phyloP scores from a whole-genome alignment of 106 monocot genomes.

The Dendrobium chrysotoxum region DNA sequence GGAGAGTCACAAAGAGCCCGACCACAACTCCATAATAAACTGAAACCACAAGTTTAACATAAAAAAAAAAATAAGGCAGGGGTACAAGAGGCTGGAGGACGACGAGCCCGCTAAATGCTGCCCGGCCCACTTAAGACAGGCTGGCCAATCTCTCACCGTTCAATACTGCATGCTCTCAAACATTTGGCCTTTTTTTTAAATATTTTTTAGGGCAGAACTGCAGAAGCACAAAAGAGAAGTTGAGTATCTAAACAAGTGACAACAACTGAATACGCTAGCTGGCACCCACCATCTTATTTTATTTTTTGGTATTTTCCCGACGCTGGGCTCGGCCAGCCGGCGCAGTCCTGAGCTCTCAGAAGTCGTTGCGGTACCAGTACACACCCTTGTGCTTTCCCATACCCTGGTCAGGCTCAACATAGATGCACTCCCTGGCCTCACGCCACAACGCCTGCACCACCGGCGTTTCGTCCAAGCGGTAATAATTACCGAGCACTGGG shows the following conservation, averaged over 20 bases:
- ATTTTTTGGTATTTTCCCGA: neutral
- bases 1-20: too few species aligned
- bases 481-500: conserved; percentile 32
- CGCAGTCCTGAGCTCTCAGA: neutral
- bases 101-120: neutral
- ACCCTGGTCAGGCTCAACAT: conserved; percentile 17
- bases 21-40: too few species aligned
- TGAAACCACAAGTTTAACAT: too few species aligned
- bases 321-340: neutral
- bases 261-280: too few species aligned
- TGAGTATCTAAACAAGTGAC: too few species aligned
- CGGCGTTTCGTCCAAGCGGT: conserved; percentile 26
- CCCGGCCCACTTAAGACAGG: neutral
- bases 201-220: too few species aligned
- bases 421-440: conserved; percentile 31
- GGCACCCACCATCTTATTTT: too few species aligned
- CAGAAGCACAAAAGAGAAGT: too few species aligned
- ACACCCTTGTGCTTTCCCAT: conserved; percentile 12
- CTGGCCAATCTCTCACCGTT: neutral
- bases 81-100: neutral
- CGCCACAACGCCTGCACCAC: conserved; percentile 25
- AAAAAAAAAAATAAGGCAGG: neutral
- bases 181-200: too few species aligned
- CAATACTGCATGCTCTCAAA: too few species aligned
- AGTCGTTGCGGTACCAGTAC: conserved; percentile 27